These are phyloP conservation scores for Leavenworthia alabamica DNA, from an alignment of 345 rosid species.

Conservation along the genomic window DNA sequence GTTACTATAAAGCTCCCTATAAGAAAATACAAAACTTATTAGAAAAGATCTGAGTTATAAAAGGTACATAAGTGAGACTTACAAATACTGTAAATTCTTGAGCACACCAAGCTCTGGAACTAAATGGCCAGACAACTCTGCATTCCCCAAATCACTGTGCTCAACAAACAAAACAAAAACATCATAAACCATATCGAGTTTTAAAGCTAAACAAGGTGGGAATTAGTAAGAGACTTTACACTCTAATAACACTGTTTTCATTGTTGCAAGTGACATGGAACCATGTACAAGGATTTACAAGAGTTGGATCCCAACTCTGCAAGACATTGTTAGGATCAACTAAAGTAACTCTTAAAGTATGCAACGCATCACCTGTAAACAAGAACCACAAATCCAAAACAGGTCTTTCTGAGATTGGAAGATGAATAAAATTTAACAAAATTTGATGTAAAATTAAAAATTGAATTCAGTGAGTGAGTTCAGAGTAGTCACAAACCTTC, in stretches of 20 bases:
- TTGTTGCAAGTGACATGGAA: slow-evolving; percentile 91
- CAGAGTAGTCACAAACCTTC: slow-evolving; percentile 79
- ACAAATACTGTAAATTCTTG: slow-evolving; percentile 89
- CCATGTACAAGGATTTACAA: slow-evolving; percentile 95
- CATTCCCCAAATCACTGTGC: slow-evolving; percentile 98
- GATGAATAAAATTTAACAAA: too few species aligned
- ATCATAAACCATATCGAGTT: too few species aligned
- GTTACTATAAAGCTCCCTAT: slow-evolving; percentile 96
- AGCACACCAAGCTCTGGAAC: slow-evolving; percentile 88
- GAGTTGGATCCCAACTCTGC: slow-evolving; percentile 96
- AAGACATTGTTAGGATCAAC: slow-evolving; percentile 73
- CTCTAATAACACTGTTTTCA: slow-evolving; percentile 87
- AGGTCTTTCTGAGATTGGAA: too few species aligned
- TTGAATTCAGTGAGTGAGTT: too few species aligned
- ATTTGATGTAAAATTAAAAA: too few species aligned
- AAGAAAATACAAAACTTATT: too few species aligned
- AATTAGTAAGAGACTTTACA: slow-evolving; percentile 46
- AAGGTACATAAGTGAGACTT: too few species aligned
- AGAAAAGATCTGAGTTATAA: too few species aligned
- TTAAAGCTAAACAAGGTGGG: too few species aligned
- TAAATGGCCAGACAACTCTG: slow-evolving; percentile 79
- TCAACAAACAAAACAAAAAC: too few species aligned
- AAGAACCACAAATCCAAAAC: not conserved
- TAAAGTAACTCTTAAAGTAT: slow-evolving; percentile 64
- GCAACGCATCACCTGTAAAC: slow-evolving; percentile 82